phyloP scores from a whole-genome alignment of 1,284 basidiomycete genomes.

The Flammula alnicola region DNA sequence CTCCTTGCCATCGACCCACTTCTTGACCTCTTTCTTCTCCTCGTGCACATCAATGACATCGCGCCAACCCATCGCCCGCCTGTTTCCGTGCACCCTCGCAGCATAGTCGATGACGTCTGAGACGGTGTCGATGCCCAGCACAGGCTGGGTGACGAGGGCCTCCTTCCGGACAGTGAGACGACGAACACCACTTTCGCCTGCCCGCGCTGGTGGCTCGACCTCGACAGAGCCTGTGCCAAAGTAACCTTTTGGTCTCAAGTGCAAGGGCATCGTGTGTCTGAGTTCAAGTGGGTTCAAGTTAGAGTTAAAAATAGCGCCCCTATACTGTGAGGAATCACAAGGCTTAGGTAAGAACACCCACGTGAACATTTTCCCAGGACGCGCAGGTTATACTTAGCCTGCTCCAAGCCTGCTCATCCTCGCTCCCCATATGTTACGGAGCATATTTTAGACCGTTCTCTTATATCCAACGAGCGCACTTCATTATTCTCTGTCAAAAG shows the following conservation, averaged over 20 bases:
- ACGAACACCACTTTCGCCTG: slow-evolving; percentile 69
- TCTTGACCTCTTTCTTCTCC: slow-evolving; percentile 89
- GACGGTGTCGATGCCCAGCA: slow-evolving; percentile 77
- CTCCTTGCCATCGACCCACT: slow-evolving; percentile 81
- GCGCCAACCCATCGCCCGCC: slow-evolving; percentile 77
- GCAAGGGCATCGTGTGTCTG: slow-evolving; percentile 7
- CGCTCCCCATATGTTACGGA: no score
- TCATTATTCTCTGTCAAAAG: no score
- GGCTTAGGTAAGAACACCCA: no score
- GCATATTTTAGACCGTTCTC: no score
- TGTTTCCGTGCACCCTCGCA: slow-evolving; percentile 66
- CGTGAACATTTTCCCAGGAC: no score
- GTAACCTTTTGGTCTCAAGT: slow-evolving; percentile 27
- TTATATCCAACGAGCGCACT: no score
- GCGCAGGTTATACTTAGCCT: no score
- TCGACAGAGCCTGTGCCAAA: slow-evolving; percentile 60
- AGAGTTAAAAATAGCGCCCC: not conserved
- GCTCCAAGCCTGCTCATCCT: no score
- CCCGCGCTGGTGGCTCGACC: slow-evolving; percentile 44
- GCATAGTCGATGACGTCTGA: slow-evolving; percentile 78
- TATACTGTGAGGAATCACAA: no score
- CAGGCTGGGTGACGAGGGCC: slow-evolving; percentile 71
- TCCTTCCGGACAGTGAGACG: slow-evolving; percentile 72
- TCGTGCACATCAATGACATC: slow-evolving; percentile 72
- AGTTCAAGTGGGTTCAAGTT: not conserved